A percentile compares a stretch with the other conserved stretches of the same genome.
Evolutionary conservation across 1,284 basidiomycete species (phyloP).

Genomic region (Tausonia pullulans): DNA sequence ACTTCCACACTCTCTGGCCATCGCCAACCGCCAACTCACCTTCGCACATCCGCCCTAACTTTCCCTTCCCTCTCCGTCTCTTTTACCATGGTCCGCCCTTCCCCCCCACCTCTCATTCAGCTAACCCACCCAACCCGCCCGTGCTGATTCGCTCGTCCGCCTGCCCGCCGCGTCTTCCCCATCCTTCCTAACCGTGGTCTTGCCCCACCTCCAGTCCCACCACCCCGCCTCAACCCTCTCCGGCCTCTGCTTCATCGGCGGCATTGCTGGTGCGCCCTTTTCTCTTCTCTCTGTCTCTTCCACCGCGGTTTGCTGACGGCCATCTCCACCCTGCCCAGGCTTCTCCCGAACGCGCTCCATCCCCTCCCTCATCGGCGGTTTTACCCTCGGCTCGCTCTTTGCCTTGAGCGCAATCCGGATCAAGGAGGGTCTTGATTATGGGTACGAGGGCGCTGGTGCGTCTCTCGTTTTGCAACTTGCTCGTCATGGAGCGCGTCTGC

Average conservation of each 20-base stretch:
- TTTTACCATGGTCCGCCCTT: not conserved
- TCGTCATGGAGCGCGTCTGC: not conserved
- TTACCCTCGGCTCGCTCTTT: constrained; percentile 20
- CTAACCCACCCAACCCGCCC: not conserved
- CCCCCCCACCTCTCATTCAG: not conserved
- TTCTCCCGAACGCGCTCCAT: constrained; percentile 19
- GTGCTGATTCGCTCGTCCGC: not conserved
- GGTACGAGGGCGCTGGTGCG: constrained; percentile 22
- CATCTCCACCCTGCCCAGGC: constrained; percentile 7
- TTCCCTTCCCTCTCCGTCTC: too few species aligned
- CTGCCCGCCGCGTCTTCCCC: not conserved
- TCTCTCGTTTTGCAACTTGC: not conserved
- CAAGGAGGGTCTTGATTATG: constrained; percentile 21
- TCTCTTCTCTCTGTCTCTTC: not conserved
- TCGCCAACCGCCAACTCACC: too few species aligned
- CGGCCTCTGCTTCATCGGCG: constrained; percentile 19
- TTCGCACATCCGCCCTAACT: too few species aligned
- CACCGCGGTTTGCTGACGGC: not conserved
- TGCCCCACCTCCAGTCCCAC: constrained; percentile 1
- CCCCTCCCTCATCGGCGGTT: constrained; percentile 20
- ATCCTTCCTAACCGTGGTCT: too few species aligned
- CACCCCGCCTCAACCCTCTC: constrained; percentile 17
- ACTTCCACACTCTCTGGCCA: too few species aligned
- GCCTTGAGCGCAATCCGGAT: constrained; percentile 19
- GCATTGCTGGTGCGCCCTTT: constrained; percentile 12